Evolutionary conservation across 2,329 filamentous ascomycete genomes (phyloP), one percentile per base, ranked within the genome.

Genomic region (Blumeria hordei): DNA sequence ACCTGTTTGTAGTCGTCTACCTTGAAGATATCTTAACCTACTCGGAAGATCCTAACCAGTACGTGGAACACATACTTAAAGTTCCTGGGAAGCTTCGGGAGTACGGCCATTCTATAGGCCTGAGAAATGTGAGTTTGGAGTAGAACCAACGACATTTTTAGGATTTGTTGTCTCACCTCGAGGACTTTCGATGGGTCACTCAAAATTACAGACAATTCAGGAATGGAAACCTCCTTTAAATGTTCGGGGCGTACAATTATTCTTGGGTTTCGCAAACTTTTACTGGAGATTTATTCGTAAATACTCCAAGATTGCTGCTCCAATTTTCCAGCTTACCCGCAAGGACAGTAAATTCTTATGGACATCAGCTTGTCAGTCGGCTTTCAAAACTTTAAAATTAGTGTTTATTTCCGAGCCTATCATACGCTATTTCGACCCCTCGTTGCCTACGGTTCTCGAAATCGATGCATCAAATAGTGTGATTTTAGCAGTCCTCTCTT

Each of bases 1-100:
- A 55, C 28, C 47, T 55, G 18, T 55, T 37, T 49, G 41, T 55
- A 9, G 18, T 55, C 6, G 53, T 49, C 6, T 55, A 37, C 32
- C 18, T 37, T 9, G 43, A 55, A n/a, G 53, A 55, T 47, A 49
- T 49, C 12, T 21, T 55, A 18, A 55, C 47, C 2, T 49, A 36
- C 8, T 37, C 53, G 12, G 33, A 37, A 11, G 21, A 10, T 8
- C 11, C 14, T 9, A 12, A 7, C 7, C n/a, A 47, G 32, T 32
- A 54, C 21, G 43, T 34, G 1, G 2, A 36, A 2, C 43, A 54
- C 49, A n/a, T 54, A 8, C n/a, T 16, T 18, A 3, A 34, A 16
- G 41, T 47, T 9, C 3, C 47, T 16, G 4, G 6, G 18, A 47
- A 45, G 32, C 14, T 54, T 6, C 37, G 47, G 18, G 34, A 47